Evolutionary conservation across 495 filamentous ascomycete genomes (phyloP).

Genomic region (Penicillium longicatenatum): DNA sequence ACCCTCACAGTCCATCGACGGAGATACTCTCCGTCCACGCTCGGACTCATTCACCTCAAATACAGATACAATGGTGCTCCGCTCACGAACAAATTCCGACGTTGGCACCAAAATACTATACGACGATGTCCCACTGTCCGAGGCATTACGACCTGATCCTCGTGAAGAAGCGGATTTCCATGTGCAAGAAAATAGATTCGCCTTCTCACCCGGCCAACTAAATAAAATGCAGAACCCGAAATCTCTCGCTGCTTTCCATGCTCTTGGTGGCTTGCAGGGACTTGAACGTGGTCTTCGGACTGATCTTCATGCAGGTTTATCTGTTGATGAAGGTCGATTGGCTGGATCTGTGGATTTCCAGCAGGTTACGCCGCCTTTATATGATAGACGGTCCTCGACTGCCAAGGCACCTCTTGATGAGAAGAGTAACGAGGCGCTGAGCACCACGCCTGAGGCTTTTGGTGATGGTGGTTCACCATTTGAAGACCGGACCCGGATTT

Average conservation of each 20-base stretch:
- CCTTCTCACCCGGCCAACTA: constrained; percentile 68
- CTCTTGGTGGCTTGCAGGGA: constrained; percentile 66
- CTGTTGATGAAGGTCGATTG: constrained; percentile 63
- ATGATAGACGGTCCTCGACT: constrained; percentile 14
- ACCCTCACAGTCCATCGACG: constrained; percentile 47
- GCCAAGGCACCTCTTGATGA: constrained; percentile 16
- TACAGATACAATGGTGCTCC: constrained; percentile 34
- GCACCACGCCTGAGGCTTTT: background rate
- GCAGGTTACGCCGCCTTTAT: constrained; percentile 49
- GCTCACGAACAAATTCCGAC: constrained; percentile 48
- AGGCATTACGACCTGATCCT: constrained; percentile 67
- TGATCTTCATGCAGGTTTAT: constrained; percentile 64
- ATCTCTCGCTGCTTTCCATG: constrained; percentile 67
- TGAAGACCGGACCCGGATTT: constrained; percentile 69
- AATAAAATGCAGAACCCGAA: constrained; percentile 78
- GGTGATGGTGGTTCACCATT: constrained; percentile 42
- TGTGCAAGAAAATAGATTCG: constrained; percentile 68
- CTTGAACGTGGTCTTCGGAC: constrained; percentile 69
- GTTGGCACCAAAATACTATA: constrained; percentile 35
- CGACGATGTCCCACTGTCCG: constrained; percentile 48
- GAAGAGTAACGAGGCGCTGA: background rate
- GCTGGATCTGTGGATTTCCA: constrained; percentile 61
- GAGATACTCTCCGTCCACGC: constrained; percentile 51
- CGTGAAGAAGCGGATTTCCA: constrained; percentile 65
- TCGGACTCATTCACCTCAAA: constrained; percentile 50